Evolutionary conservation across 2,329 filamentous ascomycete species (phyloP).

Genomic region (Curvularia sp.): DNA sequence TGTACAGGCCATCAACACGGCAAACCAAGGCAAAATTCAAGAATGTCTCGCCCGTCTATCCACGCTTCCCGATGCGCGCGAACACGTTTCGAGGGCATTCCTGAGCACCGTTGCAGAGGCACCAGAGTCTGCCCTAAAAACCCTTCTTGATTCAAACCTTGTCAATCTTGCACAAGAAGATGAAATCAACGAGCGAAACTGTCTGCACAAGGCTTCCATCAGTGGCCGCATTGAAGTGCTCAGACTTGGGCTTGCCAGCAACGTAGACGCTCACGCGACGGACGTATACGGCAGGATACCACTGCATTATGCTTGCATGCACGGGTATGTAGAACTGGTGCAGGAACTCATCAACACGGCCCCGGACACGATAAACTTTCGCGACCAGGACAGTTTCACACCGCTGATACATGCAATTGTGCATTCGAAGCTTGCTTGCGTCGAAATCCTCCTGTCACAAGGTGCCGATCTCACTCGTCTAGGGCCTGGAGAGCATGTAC

Average conservation of each 20-base stretch:
- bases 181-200: constrained; percentile 97
- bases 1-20: constrained; percentile 82
- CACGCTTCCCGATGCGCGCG: constrained; percentile 67
- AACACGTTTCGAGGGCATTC: constrained; percentile 88
- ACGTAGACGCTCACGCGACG: constrained; percentile 78
- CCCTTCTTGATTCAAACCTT: constrained; percentile 79
- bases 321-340: constrained; percentile 86
- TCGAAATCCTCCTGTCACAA: constrained; percentile 75
- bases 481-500: constrained; percentile 89
- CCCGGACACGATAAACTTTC: constrained; percentile 79
- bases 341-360: constrained; percentile 73
- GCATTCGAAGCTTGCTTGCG: constrained; percentile 81
- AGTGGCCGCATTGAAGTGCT: constrained; percentile 85
- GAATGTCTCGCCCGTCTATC: constrained; percentile 80
- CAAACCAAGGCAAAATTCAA: constrained; percentile 77
- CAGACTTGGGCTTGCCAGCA: constrained; percentile 73
- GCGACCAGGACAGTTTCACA: constrained; percentile 97
- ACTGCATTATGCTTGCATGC: constrained; percentile 94
- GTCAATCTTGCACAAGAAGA: constrained; percentile 94
- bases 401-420: constrained; percentile 95
- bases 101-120: constrained; percentile 88
- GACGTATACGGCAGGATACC: constrained; percentile 96
- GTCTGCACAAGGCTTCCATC: constrained; percentile 94
- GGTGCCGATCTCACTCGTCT: constrained; percentile 86
- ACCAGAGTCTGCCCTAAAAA: constrained; percentile 74